Evolutionary conservation across 768 basidiomycete species (phyloP), one percentile per base, ranked within the genome.

Genomic region (Hemileccinum impolitum): DNA sequence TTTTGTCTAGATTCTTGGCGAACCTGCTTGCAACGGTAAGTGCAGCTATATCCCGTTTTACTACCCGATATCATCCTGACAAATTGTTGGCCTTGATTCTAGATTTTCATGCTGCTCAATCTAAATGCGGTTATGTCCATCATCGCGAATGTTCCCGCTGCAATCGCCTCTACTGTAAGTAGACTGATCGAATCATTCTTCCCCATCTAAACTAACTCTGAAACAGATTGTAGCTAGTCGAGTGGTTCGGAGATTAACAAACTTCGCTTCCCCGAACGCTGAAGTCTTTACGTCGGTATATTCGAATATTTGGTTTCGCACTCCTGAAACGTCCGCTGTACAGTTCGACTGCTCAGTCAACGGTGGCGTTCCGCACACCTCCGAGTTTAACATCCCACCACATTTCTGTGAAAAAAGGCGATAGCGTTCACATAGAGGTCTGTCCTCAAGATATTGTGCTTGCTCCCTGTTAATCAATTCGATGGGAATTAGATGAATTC

Each of bases 61-160:
- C 3, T n/a, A 1, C 14, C 2, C 1, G 15, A 10, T 18, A 18
- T 9, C 40, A 45, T 56, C 23, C 49, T 48, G 19, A 45, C 39
- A 14, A 39, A 45, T 17, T 7, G 4, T 28, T 17, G 30, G 0
- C 14, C 23, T 21, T 23, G 6, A 23, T 41, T 25, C 13, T 49
- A 75, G 72, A 65, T 73, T 47, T 84, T 85, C 66, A 84, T 85
- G 82, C 64, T 86, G 36, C 66, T 87, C 14, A 74, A 87, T 65
- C 69, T 85, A 45, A 86, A 85, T 55, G 72, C 80, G n/a, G 77
- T 85, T 47, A 84, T 85, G 82, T 82, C 81, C 28, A 80, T 87
- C 63, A 82, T 87, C 45, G 80, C 78, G 39, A 87, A 87, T 55
- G 83, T 87, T 37, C 85, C 85, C 3, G 84, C 85, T 30, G 84